A percentile compares a stretch with the other conserved stretches of the same genome.
Evolutionary conservation across 768 basidiomycete genomes (phyloP).

Genomic region (Suillus sp.): DNA sequence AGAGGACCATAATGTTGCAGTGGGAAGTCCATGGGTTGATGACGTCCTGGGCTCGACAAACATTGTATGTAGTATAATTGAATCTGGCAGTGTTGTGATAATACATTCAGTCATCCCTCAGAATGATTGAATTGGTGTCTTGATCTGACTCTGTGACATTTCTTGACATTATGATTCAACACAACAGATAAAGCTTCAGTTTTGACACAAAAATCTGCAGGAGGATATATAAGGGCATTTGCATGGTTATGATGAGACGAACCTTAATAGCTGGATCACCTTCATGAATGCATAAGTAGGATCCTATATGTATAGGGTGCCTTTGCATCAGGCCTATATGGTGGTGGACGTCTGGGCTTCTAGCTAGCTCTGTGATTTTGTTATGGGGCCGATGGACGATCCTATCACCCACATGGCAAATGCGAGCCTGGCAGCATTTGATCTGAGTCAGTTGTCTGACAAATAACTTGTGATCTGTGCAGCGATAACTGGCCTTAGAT

Average conservation of each 20-base stretch:
- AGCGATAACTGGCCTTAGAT: not conserved
- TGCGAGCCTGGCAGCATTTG: conserved; percentile 1
- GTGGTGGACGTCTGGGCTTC: not conserved
- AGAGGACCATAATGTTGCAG: not conserved
- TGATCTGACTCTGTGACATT: no score
- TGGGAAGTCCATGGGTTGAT: not conserved
- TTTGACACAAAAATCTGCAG: conserved; percentile 8
- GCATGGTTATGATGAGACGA: not conserved
- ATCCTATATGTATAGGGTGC: conserved; percentile 22
- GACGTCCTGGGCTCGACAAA: not conserved
- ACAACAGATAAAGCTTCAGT: conserved; percentile 10
- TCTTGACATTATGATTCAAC: no score
- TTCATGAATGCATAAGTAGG: not conserved
- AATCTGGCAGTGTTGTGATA: not conserved
- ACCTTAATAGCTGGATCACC: not conserved
- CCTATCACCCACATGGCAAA: not conserved
- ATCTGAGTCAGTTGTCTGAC: not conserved
- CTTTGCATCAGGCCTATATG: conserved; percentile 10
- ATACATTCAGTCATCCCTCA: not conserved
- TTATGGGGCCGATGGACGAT: not conserved
- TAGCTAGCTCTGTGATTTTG: not conserved
- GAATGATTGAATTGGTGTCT: conserved; percentile 30
- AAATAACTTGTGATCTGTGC: not conserved
- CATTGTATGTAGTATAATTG: conserved; percentile 5
- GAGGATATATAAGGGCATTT: conserved; percentile 11